Evolutionary conservation across 306 rosid species (phyloP).

Genomic region (Geum urbanum): DNA sequence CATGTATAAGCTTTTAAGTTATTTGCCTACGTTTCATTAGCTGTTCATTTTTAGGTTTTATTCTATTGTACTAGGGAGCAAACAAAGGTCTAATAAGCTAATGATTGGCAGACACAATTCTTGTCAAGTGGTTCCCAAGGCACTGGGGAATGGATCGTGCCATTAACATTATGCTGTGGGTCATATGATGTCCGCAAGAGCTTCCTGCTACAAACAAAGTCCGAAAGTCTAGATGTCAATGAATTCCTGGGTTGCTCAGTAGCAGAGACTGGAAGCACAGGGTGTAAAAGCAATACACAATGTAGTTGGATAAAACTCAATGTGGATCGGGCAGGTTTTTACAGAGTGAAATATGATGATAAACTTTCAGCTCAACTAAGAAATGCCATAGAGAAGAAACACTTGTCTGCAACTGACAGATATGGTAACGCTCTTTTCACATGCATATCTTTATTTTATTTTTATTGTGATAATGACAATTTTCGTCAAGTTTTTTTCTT

Average conservation of each 20-base stretch:
- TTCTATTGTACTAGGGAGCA: slow-evolving; percentile 4
- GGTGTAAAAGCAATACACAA: slow-evolving; percentile 27
- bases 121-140: slow-evolving; percentile 75
- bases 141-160: slow-evolving; percentile 84
- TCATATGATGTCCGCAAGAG: slow-evolving; percentile 63
- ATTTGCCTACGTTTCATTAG: too few relatives aligned
- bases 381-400: slow-evolving; percentile 61
- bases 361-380: slow-evolving; percentile 64
- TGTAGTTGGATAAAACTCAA: slow-evolving; percentile 77
- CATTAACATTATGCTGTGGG: slow-evolving; percentile 69
- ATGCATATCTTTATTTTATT: background rate
- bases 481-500: slow-evolving; percentile 18
- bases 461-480: slow-evolving; percentile 17
- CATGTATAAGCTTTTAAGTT: background rate
- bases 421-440: slow-evolving; percentile 53
- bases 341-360: slow-evolving; percentile 88
- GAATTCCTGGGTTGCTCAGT: slow-evolving; percentile 43
- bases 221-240: slow-evolving; percentile 51
- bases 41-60: slow-evolving; percentile 7
- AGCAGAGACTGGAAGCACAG: slow-evolving; percentile 12
- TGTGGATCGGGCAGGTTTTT: slow-evolving; percentile 93
- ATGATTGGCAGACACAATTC: slow-evolving; percentile 71
- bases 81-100: slow-evolving; percentile 13
- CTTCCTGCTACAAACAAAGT: slow-evolving; percentile 62
- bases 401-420: slow-evolving; percentile 80